Evolutionary conservation across 331 rosid genomes (phyloP).

Genomic region (Pyracantha coccinea): DNA sequence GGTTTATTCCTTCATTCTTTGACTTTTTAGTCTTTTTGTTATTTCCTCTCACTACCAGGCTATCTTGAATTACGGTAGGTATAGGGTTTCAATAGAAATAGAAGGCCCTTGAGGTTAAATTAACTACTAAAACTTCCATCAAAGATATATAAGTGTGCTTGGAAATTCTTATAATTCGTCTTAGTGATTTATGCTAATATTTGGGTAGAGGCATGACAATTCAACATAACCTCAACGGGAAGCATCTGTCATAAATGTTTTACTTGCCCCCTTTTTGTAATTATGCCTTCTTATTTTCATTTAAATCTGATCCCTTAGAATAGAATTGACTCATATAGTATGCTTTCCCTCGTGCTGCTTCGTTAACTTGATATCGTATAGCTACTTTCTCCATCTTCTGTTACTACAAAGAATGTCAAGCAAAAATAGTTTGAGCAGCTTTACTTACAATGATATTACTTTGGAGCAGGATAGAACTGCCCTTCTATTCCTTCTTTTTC

Average conservation of each 20-base stretch:
- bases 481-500: constrained; percentile 84
- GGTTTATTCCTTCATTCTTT: not conserved
- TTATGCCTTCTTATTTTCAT: not conserved
- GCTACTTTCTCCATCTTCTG: not conserved
- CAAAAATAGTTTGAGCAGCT: constrained; percentile 9
- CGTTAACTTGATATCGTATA: not conserved
- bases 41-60: not conserved
- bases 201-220: too few species aligned
- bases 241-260: not conserved
- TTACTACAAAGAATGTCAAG: not conserved
- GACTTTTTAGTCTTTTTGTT: not conserved
- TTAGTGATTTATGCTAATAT: not conserved
- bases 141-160: not conserved
- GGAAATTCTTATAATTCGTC: not conserved
- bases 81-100: not conserved
- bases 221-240: not conserved
- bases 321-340: not conserved
- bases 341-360: not conserved
- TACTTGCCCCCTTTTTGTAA: not conserved
- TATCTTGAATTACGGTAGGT: not conserved
- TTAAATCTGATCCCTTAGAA: not conserved
- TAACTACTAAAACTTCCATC: not conserved
- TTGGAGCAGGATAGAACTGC: constrained; percentile 93
- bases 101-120: not conserved
- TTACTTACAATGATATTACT: constrained; percentile 5